Conservation (phyloP, 768 basidiomycete genomes). For the Mycena crocata region DNA sequence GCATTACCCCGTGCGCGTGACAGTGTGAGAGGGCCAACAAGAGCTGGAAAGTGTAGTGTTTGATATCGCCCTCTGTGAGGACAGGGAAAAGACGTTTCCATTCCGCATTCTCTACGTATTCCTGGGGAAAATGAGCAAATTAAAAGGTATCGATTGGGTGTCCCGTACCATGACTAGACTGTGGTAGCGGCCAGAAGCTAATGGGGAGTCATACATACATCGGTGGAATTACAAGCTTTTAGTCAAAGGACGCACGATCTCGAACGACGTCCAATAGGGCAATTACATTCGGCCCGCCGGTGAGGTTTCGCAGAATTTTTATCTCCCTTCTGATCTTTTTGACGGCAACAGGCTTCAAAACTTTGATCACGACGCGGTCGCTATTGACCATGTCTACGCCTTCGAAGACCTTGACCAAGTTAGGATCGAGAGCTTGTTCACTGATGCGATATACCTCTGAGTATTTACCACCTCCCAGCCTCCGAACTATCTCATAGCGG, state of each 20-base stretch:
- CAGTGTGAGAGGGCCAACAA: constrained; percentile 79
- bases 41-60: constrained; percentile 75
- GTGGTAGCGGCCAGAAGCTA: constrained; percentile 66
- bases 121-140: constrained; percentile 35
- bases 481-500: constrained; percentile 72
- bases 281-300: constrained; percentile 79
- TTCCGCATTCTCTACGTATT: constrained; percentile 75
- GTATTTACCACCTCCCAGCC: constrained; percentile 75
- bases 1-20: constrained; percentile 80
- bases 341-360: constrained; percentile 77
- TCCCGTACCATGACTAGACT: constrained; percentile 63
- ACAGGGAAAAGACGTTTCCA: constrained; percentile 70
- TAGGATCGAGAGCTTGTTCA: background rate
- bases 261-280: constrained; percentile 75
- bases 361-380: constrained; percentile 73
- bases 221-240: too few species aligned
- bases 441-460: constrained; percentile 60
- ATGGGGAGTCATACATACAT: constrained; percentile 15
- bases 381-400: constrained; percentile 67
- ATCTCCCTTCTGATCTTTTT: constrained; percentile 83
- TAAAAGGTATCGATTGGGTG: too few species aligned
- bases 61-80: constrained; percentile 73
- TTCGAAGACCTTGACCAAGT: constrained; percentile 60
- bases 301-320: constrained; percentile 76
- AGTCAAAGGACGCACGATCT: constrained; percentile 51